phyloP scores from a whole-genome alignment of 139 green algal genomes.

The Parachlorella kessleri region DNA sequence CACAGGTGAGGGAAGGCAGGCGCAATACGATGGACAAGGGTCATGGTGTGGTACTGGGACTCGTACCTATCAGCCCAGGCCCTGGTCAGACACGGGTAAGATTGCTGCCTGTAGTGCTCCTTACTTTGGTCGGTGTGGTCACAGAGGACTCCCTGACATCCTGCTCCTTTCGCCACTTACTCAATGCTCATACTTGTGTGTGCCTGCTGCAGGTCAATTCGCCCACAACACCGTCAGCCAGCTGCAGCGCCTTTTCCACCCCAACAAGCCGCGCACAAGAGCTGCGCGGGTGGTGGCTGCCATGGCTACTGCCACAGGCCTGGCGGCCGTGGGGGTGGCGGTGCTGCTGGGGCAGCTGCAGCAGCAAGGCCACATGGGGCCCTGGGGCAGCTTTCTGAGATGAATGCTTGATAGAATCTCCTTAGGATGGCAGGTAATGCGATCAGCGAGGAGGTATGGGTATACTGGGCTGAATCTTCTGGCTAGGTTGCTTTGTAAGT shows the following conservation, averaged over 20 bases:
- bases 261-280: not conserved
- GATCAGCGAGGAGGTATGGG: no score
- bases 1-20: not conserved
- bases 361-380: no score
- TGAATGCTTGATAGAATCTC: no score
- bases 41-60: not conserved
- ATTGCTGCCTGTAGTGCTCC: not conserved
- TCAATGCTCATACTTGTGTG: no score
- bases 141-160: no score
- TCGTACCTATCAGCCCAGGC: not conserved
- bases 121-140: no score
- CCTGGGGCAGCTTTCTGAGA: no score
- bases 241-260: constrained; percentile 13
- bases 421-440: no score
- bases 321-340: constrained; percentile 17
- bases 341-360: not conserved
- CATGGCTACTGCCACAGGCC: constrained; percentile 15
- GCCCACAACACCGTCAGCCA: constrained; percentile 4
- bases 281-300: not conserved
- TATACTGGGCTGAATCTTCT: no score
- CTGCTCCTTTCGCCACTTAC: no score
- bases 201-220: not conserved
- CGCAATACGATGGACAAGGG: not conserved
- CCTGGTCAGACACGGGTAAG: not conserved
- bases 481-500: no score